Conservation (phyloP, 179 eudicot species). For the Amaranthus tricolor region DNA sequence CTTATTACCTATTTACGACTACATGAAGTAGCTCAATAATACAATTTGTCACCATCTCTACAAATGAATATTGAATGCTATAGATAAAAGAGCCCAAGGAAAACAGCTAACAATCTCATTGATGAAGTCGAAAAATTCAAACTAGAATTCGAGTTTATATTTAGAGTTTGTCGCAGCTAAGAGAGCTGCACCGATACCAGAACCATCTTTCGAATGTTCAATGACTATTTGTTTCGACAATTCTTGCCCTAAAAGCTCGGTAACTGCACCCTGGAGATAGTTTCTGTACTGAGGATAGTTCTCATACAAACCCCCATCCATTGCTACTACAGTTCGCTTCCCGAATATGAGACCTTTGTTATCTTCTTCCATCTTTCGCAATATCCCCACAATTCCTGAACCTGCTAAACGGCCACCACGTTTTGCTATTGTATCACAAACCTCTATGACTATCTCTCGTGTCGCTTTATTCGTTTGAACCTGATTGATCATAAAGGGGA, state of each 20-base stretch:
- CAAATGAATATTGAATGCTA: not conserved
- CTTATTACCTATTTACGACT: not conserved
- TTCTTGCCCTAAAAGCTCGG: constrained; percentile 58
- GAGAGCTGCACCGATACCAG: constrained; percentile 88
- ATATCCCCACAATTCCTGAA: constrained; percentile 79
- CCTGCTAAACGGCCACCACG: constrained; percentile 83
- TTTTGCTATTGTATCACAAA: constrained; percentile 64
- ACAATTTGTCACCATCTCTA: not conserved
- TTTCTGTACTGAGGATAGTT: constrained; percentile 62
- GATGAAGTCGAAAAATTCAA: not conserved
- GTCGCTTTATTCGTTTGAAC: constrained; percentile 39
- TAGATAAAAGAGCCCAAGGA: not conserved
- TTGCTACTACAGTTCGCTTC: constrained; percentile 73
- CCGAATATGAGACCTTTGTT: constrained; percentile 48
- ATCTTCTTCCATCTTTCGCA: constrained; percentile 66
- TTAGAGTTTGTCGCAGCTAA: constrained; percentile 74
- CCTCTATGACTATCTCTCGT: constrained; percentile 49
- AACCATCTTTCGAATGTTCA: constrained; percentile 70
- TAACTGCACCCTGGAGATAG: constrained; percentile 60
- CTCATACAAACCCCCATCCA: constrained; percentile 86
- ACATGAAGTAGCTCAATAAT: not conserved
- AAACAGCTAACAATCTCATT: not conserved
- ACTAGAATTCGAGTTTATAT: constrained; percentile 10
- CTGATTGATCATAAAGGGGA: constrained; percentile 25
- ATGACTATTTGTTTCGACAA: constrained; percentile 47